Conservation (phyloP, 1,284 basidiomycete species). For the Pseudozyma thailandica region DNA sequence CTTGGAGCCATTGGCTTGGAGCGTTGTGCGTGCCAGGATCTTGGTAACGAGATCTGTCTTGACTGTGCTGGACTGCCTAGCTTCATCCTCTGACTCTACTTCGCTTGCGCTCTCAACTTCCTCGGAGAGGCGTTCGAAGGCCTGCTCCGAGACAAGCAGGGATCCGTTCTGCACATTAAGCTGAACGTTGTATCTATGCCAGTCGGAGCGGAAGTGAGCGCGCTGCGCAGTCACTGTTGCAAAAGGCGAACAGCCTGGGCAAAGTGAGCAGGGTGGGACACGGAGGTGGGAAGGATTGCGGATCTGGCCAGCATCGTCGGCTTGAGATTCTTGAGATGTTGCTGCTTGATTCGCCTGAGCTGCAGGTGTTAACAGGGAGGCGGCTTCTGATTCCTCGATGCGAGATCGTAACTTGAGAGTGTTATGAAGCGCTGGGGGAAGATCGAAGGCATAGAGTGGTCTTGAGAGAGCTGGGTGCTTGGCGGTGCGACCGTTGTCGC, state of each 20-base stretch:
- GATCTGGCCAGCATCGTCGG: constrained; percentile 10
- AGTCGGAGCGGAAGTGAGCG: constrained; percentile 89
- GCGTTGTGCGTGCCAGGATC: constrained; percentile 47
- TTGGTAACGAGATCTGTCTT: constrained; percentile 51
- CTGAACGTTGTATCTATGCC: constrained; percentile 98
- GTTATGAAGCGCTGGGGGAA: constrained; percentile 35
- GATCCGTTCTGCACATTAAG: constrained; percentile 34
- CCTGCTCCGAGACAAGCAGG: constrained; percentile 30
- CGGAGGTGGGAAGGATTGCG: constrained; percentile 21
- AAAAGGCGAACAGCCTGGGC: constrained; percentile 73
- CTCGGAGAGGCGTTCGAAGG: constrained; percentile 51
- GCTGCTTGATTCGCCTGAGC: constrained; percentile 2
- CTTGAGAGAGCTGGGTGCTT: constrained; percentile 38
- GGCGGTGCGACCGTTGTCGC: not conserved
- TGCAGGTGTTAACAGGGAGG: constrained; percentile 21
- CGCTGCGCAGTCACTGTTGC: constrained; percentile 83
- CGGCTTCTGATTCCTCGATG: constrained; percentile 30
- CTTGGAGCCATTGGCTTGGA: constrained; percentile 4
- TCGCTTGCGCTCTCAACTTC: constrained; percentile 48
- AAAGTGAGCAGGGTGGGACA: constrained; percentile 56
- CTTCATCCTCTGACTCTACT: constrained; percentile 39
- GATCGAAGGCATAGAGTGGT: constrained; percentile 58
- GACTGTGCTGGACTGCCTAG: constrained; percentile 13
- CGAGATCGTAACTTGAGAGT: constrained; percentile 40
- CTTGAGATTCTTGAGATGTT: constrained; percentile 4